Evolutionary conservation across 371 early-diverging fungal genomes (phyloP).

Genomic region (Rhizomucor pusillus): DNA sequence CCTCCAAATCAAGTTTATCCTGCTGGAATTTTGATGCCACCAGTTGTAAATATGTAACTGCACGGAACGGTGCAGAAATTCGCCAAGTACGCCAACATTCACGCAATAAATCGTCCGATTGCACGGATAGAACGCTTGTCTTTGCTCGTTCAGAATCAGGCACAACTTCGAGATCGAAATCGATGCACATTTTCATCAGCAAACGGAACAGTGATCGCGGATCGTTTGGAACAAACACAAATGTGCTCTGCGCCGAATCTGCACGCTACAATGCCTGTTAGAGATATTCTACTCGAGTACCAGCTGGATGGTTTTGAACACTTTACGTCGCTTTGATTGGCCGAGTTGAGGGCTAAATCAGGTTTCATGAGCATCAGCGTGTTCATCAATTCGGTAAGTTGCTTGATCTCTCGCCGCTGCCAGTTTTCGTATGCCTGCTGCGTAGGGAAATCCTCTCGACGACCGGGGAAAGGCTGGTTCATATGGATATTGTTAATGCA

Average conservation of each 20-base stretch:
- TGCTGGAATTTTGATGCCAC: conserved; percentile 53
- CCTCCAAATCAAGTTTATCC: conserved; percentile 43
- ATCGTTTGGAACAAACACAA: conserved; percentile 56
- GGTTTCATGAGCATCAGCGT: conserved; percentile 45
- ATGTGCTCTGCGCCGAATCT: conserved; percentile 21
- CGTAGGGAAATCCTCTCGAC: conserved; percentile 44
- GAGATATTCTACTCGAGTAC: too few species aligned
- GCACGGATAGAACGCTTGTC: conserved; percentile 50
- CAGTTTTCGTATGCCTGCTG: conserved; percentile 44
- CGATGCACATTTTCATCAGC: conserved; percentile 59
- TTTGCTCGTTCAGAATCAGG: conserved; percentile 51
- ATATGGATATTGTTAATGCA: conserved; percentile 46
- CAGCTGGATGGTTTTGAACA: conserved; percentile 15
- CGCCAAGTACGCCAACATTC: conserved; percentile 74
- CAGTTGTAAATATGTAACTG: conserved; percentile 63
- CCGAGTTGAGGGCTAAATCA: conserved; percentile 25
- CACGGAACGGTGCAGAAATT: conserved; percentile 62
- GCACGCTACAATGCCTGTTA: conserved; percentile 3
- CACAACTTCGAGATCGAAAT: conserved; percentile 45
- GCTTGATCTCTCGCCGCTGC: conserved; percentile 45
- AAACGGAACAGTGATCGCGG: conserved; percentile 56
- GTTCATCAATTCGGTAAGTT: conserved; percentile 43
- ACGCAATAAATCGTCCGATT: conserved; percentile 61
- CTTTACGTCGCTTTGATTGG: conserved; percentile 38
- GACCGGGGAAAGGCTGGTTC: conserved; percentile 46